A percentile compares a stretch with the other conserved stretches of the same genome.
Conservation (phyloP, 1,284 basidiomycete genomes). For the Sporisorium iseilematis-ciliati region DNA sequence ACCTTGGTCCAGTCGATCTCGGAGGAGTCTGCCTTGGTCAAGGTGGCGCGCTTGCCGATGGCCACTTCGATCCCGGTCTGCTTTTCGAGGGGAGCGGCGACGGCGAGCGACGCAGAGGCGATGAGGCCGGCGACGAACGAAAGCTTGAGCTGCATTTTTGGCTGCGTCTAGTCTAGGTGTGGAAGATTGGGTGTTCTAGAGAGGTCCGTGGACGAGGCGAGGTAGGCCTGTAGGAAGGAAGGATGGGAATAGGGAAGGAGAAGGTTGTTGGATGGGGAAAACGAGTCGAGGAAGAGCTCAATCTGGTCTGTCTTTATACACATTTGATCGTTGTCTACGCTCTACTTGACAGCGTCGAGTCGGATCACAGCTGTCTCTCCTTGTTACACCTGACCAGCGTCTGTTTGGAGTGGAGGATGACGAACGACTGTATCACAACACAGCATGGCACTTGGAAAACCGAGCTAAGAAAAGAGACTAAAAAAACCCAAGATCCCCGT, state of each 20-base stretch:
- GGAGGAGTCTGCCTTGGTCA: constrained; percentile 34
- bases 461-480: background rate
- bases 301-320: constrained; percentile 31
- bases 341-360: background rate
- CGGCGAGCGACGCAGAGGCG: constrained; percentile 39
- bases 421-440: background rate
- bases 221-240: background rate
- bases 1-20: constrained; percentile 60
- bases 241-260: constrained; percentile 8
- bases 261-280: background rate
- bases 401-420: background rate
- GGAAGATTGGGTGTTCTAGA: background rate
- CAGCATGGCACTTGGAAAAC: constrained; percentile 5
- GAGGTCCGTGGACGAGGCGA: constrained; percentile 1
- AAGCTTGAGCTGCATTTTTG: constrained; percentile 60
- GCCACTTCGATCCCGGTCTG: constrained; percentile 49
- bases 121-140: constrained; percentile 57
- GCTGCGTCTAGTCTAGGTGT: constrained; percentile 1
- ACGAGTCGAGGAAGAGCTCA: background rate
- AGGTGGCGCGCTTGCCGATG: constrained; percentile 46
- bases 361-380: background rate
- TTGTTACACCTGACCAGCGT: background rate
- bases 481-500: background rate
- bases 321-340: background rate
- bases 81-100: constrained; percentile 52